These are phyloP conservation scores for Zanthoxylum bungeanum DNA, from an alignment of 345 rosid species.

Conservation along the genomic window DNA sequence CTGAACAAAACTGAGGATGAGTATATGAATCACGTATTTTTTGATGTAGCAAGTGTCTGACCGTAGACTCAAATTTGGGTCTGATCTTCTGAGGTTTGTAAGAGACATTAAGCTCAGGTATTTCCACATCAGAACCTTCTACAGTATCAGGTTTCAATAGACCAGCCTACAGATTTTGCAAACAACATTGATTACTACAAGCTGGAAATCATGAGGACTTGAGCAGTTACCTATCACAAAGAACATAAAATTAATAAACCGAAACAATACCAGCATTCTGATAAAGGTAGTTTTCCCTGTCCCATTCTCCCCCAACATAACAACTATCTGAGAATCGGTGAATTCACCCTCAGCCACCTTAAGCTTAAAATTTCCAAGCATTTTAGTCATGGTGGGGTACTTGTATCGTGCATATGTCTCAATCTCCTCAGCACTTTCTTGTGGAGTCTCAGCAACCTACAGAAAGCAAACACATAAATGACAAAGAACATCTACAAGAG, in stretches of 20 bases:
- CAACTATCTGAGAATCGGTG: constrained; percentile 95
- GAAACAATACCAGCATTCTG: constrained; percentile 82
- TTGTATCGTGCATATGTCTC: constrained; percentile 95
- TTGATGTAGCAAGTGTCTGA: constrained; percentile 79
- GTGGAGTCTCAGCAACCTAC: constrained; percentile 99
- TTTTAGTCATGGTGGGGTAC: constrained; percentile 88
- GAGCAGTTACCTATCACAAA: neutral
- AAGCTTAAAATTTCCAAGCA: constrained; percentile 81
- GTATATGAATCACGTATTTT: constrained; percentile 88
- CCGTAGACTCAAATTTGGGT: constrained; percentile 71
- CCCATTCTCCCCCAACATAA: constrained; percentile 99
- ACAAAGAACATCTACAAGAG: neutral
- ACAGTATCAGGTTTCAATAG: constrained; percentile 74
- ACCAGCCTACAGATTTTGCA: constrained; percentile 65
- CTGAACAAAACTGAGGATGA: constrained; percentile 97
- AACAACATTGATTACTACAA: constrained; percentile 12
- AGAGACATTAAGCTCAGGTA: constrained; percentile 93
- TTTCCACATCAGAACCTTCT: constrained; percentile 77
- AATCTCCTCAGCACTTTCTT: constrained; percentile 80
- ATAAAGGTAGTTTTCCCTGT: constrained; percentile 98
- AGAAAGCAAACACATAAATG: constrained; percentile 16
- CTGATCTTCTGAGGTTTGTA: constrained; percentile 99
- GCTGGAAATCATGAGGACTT: neutral
- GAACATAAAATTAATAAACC: constrained; percentile 3
- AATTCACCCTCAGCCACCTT: constrained; percentile 92